Base-by-base conservation (phyloP, 352 stramenopile species). In the Elongisporangium anandrum region DNA sequence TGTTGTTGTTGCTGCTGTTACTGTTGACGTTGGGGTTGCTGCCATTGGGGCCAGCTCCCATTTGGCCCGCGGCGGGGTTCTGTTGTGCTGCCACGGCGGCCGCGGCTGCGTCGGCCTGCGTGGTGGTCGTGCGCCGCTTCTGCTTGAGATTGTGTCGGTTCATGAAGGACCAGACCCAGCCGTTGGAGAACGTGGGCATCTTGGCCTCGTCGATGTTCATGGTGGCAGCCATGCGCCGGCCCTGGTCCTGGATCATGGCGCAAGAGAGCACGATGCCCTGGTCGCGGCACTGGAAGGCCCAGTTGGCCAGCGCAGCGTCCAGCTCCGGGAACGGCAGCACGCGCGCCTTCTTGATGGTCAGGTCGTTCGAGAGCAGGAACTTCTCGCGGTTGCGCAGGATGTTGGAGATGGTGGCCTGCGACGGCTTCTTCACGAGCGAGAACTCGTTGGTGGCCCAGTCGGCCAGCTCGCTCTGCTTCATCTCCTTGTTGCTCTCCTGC, bases 401-500 rank as follows among this genome's bases (percentile, higher is more conserved):
- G 57, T 88, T 87, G 50, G 79, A 88, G 66, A 88, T 85, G 15
- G 79, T 85, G 55, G 76, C 76, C 58, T 86, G 77, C 24, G 75
- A 86, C n/a, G 77, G 79, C 55, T 73, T 76, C 4, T 48, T 71
- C 41, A 64, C 53, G 23, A 87, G 69, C 20, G 64, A 55, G 57
- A 88, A 85, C 59, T 74, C 61, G 57, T 87, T 73, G 53, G 72
- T 77, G 12, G 77, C 70, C 79, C 79, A 88, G 17, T 73, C 58
- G 54, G 72, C 70, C 55, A 87, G 69, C 49, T 70, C 73, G 45
- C 76, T 64, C 60, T 87, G 79, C 51, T 72, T 87, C 77, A 77
- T 85, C 3, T 61, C 41, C 10, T 77, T 66, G 57, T 84, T 70
- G 6, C 71, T 64, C 56, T 82, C 72, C 52, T 88, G 81, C 68